Evolutionary conservation across 2,329 filamentous ascomycete species (phyloP).

Genomic region (Trichoderma polysporum): DNA sequence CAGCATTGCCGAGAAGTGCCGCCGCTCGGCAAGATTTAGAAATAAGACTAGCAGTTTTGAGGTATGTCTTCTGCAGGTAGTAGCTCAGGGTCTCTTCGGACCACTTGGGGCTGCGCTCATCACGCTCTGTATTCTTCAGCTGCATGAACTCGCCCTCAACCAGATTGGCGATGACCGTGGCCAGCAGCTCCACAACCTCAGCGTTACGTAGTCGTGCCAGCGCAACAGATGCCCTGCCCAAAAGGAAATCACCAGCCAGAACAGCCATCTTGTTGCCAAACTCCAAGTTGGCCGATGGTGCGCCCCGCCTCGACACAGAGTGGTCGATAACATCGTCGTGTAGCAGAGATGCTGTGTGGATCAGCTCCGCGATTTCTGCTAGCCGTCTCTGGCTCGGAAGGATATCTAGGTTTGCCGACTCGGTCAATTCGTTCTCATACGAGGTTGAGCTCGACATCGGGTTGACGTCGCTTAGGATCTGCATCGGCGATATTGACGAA

Average conservation of each 20-base stretch:
- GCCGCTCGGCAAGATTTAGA: conserved; percentile 93
- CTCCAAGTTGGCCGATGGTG: conserved; percentile 85
- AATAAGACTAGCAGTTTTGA: conserved; percentile 94
- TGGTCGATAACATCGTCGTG: conserved; percentile 99
- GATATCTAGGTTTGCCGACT: conserved; percentile 60
- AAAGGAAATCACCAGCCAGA: conserved; percentile 91
- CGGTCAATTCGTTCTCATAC: conserved; percentile 40
- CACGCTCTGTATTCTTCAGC: conserved; percentile 88
- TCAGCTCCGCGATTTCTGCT: conserved; percentile 95
- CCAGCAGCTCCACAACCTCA: conserved; percentile 90
- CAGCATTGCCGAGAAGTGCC: conserved; percentile 77
- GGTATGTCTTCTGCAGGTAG: conserved; percentile 96
- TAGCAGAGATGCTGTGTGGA: conserved; percentile 92
- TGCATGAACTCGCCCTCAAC: conserved; percentile 99
- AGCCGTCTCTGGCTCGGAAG: conserved; percentile 89
- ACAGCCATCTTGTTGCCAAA: conserved; percentile 99
- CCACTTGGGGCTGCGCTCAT: conserved; percentile 81
- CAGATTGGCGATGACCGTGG: conserved; percentile 94
- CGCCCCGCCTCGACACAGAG: conserved; percentile 78
- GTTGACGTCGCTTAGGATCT: conserved; percentile 76
- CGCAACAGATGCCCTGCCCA: conserved; percentile 90
- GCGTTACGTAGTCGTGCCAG: conserved; percentile 86
- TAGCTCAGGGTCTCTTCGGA: conserved; percentile 88
- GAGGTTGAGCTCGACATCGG: conserved; percentile 56
- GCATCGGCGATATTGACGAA: conserved; percentile 53